A percentile compares a stretch with the other conserved stretches of the same genome.
Evolutionary conservation across 148 eudicot species (phyloP).

Genomic region (Cornus suecica): DNA sequence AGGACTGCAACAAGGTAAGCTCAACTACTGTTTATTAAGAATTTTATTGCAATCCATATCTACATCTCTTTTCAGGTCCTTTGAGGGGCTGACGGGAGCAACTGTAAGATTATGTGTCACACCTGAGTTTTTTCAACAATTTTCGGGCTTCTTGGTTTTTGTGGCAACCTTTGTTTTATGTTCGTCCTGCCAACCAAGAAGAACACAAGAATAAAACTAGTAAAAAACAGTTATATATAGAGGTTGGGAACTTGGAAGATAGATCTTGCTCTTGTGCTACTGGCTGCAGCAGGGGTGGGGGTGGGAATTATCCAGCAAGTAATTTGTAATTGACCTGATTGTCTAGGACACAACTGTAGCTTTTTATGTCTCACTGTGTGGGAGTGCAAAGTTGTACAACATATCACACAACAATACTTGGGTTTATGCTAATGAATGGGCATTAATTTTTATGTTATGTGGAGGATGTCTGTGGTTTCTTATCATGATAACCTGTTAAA

Average conservation of each 20-base stretch:
- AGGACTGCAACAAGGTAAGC: slow-evolving; percentile 94
- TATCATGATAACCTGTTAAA: slow-evolving; percentile 12
- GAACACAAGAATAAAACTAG: slow-evolving; percentile 52
- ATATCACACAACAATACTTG: slow-evolving; percentile 18
- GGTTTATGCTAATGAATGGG: slow-evolving; percentile 33
- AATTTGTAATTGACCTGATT: slow-evolving; percentile 35
- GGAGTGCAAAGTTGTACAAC: slow-evolving; percentile 40
- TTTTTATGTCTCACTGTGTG: slow-evolving; percentile 29
- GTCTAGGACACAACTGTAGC: slow-evolving; percentile 36
- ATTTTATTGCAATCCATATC: slow-evolving; percentile 22
- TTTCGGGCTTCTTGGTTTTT: slow-evolving; percentile 56
- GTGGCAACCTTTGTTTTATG: slow-evolving; percentile 51
- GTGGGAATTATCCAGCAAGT: slow-evolving; percentile 30
- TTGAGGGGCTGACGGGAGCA: slow-evolving; percentile 70
- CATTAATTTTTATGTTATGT: slow-evolving; percentile 20
- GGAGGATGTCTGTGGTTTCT: slow-evolving; percentile 25
- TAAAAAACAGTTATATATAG: slow-evolving; percentile 27
- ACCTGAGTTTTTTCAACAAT: slow-evolving; percentile 50
- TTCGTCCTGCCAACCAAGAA: slow-evolving; percentile 58
- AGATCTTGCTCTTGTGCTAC: slow-evolving; percentile 33
- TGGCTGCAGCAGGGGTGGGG: slow-evolving; percentile 39
- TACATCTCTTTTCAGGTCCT: slow-evolving; percentile 74
- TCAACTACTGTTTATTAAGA: slow-evolving; percentile 15
- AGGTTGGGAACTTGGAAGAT: slow-evolving; percentile 34
- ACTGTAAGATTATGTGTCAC: slow-evolving; percentile 61